These are phyloP conservation scores for Aureobasidium uvarum DNA, from an alignment of 2,329 filamentous ascomycete species.

Conservation along the genomic window DNA sequence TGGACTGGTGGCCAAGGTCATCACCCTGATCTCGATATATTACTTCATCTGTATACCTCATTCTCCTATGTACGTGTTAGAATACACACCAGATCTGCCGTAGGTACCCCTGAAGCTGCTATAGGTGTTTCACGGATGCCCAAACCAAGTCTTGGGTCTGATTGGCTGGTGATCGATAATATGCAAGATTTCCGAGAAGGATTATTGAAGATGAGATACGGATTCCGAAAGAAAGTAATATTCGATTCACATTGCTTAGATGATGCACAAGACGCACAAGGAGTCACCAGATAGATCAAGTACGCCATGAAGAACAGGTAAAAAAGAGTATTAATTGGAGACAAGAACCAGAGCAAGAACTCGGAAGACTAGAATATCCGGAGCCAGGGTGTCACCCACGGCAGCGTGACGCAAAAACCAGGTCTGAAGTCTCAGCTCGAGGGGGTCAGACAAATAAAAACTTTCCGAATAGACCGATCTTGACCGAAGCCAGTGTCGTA, in stretches of 20 bases:
- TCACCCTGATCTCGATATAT: neutral
- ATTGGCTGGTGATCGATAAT: neutral
- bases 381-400: neutral
- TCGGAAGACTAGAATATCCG: neutral
- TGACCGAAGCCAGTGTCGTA: neutral
- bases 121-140: too few species aligned
- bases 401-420: neutral
- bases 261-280: fast-evolving
- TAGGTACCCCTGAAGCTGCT: neutral
- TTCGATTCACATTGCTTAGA: neutral
- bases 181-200: too few species aligned
- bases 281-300: neutral
- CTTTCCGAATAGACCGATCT: neutral
- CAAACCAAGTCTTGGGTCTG: too few species aligned
- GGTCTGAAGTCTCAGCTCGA: too few species aligned
- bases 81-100: neutral
- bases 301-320: neutral
- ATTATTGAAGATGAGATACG: too few species aligned
- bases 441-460: neutral
- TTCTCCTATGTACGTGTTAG: too few species aligned
- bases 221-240: too few species aligned
- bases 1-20: neutral
- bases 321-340: neutral
- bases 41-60: neutral
- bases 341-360: too few species aligned